Base-by-base conservation (phyloP, 139 green algal genomes). In the Chlamydomonas sp. region DNA sequence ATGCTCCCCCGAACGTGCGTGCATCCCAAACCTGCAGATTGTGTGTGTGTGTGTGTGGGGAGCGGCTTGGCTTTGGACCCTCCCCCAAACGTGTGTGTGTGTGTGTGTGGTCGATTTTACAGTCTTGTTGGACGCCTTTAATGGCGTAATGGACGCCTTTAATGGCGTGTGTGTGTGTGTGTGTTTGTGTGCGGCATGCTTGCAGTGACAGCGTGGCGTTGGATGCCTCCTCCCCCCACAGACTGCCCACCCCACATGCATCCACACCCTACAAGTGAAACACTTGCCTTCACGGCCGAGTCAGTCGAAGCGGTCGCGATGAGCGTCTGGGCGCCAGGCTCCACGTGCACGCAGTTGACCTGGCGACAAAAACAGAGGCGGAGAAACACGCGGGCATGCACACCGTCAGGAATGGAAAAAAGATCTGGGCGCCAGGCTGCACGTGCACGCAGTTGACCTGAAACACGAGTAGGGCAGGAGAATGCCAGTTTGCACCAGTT, bases 11-110 rank as follows among this genome's bases (percentile, higher is more conserved):
- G 65, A 90, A 68, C 49, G 71, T 72, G 28, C 87, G 75, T 29
- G 84, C 29, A 65, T 93, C 87, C 79, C 79, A 92, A 22, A 92
- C 30, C 8, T 48, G 47, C 13, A 92, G n/a, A 67, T 63, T 24
- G 66, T 69, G 35, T 78, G 60, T 2, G 67, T 72, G 66, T 30
- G 54, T 22, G 16, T 57, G 16, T 22, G 22, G 35, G 58, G n/a
- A n/a, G n/a, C n/a, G n/a, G n/a, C n/a, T n/a, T n/a, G n/a, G n/a
- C n/a, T n/a, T n/a, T n/a, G n/a, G n/a, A n/a, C n/a, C n/a, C n/a
- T n/a, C n/a, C n/a, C n/a, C n/a, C n/a, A n/a, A n/a, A n/a, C n/a
- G n/a, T n/a, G n/a, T n/a, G n/a, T n/a, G n/a, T n/a, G n/a, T n/a
- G n/a, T n/a, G n/a, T n/a, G n/a, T n/a, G n/a, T n/a, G n/a, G n/a